phyloP scores from a whole-genome alignment of 108 stramenopile species.

The Cylindrotheca closterium region DNA sequence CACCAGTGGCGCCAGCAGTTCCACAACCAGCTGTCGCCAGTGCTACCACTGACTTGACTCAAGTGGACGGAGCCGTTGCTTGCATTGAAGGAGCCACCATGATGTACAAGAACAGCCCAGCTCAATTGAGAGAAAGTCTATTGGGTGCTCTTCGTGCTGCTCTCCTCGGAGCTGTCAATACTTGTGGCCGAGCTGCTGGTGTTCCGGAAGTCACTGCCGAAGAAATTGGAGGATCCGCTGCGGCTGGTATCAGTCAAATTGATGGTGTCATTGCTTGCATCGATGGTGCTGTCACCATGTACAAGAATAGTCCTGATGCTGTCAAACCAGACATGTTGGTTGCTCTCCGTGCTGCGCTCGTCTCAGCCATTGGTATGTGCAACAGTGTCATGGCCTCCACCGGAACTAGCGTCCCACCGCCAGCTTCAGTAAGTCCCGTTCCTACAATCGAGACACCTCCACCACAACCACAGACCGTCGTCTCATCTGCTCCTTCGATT shows the following conservation, averaged over 20 bases:
- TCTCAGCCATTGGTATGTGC: conserved; percentile 59
- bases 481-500: conserved; percentile 13
- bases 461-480: not conserved
- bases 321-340: conserved; percentile 49
- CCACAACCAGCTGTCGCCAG: conserved; percentile 23
- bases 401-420: conserved; percentile 17
- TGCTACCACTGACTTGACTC: not conserved
- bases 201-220: not conserved
- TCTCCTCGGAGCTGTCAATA: conserved; percentile 59
- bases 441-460: not conserved
- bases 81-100: conserved; percentile 77
- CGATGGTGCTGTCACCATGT: conserved; percentile 73
- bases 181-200: conserved; percentile 41
- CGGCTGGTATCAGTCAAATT: conserved; percentile 23
- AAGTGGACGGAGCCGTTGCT: conserved; percentile 47
- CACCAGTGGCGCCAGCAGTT: conserved; percentile 8
- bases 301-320: conserved; percentile 63
- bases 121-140: conserved; percentile 49
- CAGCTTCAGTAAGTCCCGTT: conserved; percentile 12
- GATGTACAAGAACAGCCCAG: conserved; percentile 75
- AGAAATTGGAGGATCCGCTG: not conserved
- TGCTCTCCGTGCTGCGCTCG: conserved; percentile 70
- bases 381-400: conserved; percentile 45
- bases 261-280: conserved; percentile 67
- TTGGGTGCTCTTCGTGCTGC: conserved; percentile 68